Base-by-base conservation (phyloP, 2,329 filamentous ascomycete species). In the Achaetomium macrosporum region DNA sequence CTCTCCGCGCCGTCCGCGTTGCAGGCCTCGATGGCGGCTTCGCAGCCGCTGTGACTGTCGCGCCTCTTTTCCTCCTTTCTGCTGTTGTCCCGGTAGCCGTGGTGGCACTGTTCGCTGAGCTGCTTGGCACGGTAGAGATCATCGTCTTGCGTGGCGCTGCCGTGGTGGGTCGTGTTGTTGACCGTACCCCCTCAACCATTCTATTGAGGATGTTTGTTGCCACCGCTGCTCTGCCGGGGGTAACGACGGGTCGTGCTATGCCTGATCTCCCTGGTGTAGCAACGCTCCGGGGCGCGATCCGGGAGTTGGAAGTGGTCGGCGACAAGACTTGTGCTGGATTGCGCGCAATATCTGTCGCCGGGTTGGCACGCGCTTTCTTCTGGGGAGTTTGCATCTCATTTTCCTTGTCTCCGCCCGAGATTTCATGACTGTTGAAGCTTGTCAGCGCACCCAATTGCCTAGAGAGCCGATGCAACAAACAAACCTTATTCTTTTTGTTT, bases 241-340 rank as follows among this genome's bases (percentile, higher is more conserved):
- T 86, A 15, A 76, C 72, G 20, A 83, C 42, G 76, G 83, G 78
- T 20, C 80, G 78, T 2, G 79, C 73, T 37, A 83, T 73, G 52
- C 77, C 75, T 3, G 79, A 74, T 64, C 85, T 84, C 19, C 42
- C 55, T 4, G 59, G 57, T 4, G 51, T 53, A 11, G 49, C 39
- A 33, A 19, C 73, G 68, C 59, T 68, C 72, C 82, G 79, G 17
- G 80, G 80, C 19, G 80, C 73, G 15, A 87, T 77, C 47, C 88
- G 83, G 6, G 87, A 87, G 65, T 95, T 95, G 54, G 86, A 85
- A 0, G 88, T 91, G 48, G 88, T 86, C 2, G 90, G 90, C 1
- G 90, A 95, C 2, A 95, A 76, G 36, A 95, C 79, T 67, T 86
- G 77, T 46, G 76, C 71, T 56, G 80, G 68, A 59, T 73, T 63